These are phyloP conservation scores for Gnomoniopsis smithogilvyi DNA, from an alignment of 2,329 filamentous ascomycete genomes.

Conservation along the genomic window DNA sequence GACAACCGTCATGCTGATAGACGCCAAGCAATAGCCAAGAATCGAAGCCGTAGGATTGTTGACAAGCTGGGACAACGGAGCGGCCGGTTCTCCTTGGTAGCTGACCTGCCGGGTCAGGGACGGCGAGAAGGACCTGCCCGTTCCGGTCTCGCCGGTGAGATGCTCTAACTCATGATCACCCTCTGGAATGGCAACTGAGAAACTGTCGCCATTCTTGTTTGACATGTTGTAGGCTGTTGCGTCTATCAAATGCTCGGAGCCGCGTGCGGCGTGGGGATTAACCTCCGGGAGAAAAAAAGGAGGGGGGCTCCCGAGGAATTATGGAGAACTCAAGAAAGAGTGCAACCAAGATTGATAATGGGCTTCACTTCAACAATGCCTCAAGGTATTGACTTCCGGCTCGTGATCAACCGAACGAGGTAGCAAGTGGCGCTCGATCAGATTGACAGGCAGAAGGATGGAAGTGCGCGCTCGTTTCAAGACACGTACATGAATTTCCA, in stretches of 20 bases:
- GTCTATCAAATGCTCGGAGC: neutral
- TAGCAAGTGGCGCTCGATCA: too few relatives aligned
- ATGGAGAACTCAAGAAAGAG: too few relatives aligned
- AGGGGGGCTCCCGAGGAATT: too few relatives aligned
- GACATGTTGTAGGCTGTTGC: conserved; percentile 26
- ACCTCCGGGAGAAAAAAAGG: too few relatives aligned
- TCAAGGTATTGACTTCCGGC: too few relatives aligned
- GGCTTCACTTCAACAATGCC: too few relatives aligned
- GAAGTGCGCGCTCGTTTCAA: too few relatives aligned
- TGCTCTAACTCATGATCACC: conserved; percentile 46
- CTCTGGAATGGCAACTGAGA: conserved; percentile 67
- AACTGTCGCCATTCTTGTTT: conserved; percentile 88
- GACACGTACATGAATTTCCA: too few relatives aligned
- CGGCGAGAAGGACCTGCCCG: conserved; percentile 24
- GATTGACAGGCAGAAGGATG: too few relatives aligned
- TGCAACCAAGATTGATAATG: too few relatives aligned
- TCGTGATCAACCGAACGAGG: too few relatives aligned
- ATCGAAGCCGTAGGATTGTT: conserved; percentile 81
- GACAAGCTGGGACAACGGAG: conserved; percentile 48
- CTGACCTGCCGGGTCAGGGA: neutral
- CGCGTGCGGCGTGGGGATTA: too few relatives aligned
- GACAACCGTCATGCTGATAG: conserved; percentile 98
- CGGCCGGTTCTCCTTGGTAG: conserved; percentile 31
- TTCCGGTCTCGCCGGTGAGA: conserved; percentile 44
- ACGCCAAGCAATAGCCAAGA: conserved; percentile 85